A percentile compares a stretch with the other conserved stretches of the same genome.
These are phyloP conservation scores for Mycena pura DNA, from an alignment of 768 basidiomycete species.

Conservation along the genomic window DNA sequence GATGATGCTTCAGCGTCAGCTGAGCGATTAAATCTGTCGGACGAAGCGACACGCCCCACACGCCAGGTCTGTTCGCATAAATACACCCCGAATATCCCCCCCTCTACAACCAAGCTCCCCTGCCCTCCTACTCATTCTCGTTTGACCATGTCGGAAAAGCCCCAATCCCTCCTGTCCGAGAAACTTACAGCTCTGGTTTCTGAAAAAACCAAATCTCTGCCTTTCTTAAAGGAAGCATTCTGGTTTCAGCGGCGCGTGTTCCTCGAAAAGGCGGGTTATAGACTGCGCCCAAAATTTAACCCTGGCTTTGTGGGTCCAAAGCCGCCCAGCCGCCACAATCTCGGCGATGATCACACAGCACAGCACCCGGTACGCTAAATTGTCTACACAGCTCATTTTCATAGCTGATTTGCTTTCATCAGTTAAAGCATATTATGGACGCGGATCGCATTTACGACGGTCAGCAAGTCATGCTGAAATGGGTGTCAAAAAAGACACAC, in stretches of 20 bases:
- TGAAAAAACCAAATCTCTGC: conserved; percentile 3
- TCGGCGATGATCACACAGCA: conserved; percentile 22
- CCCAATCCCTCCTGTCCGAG: neutral
- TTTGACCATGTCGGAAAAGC: conserved; percentile 9
- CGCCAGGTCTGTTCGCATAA: conserved; percentile 12
- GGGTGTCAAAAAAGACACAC: conserved; percentile 14
- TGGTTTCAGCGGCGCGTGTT: conserved; percentile 25
- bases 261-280: conserved; percentile 24
- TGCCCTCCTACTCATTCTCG: neutral
- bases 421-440: conserved; percentile 24
- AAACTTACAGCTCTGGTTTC: no score
- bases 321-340: conserved; percentile 3
- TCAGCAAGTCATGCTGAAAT: conserved; percentile 23
- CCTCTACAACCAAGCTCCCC: neutral
- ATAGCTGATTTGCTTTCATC: no score
- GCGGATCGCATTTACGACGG: conserved; percentile 20
- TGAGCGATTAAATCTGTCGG: neutral
- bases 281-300: conserved; percentile 22
- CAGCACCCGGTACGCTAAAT: conserved; percentile 19
- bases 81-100: conserved; percentile 10
- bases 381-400: neutral
- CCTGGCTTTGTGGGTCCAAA: conserved; percentile 17
- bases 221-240: conserved; percentile 16
- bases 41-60: conserved; percentile 9
- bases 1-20: neutral